Conservation (phyloP, 2,329 filamentous ascomycete genomes). For the Fonsecaea nubica region DNA sequence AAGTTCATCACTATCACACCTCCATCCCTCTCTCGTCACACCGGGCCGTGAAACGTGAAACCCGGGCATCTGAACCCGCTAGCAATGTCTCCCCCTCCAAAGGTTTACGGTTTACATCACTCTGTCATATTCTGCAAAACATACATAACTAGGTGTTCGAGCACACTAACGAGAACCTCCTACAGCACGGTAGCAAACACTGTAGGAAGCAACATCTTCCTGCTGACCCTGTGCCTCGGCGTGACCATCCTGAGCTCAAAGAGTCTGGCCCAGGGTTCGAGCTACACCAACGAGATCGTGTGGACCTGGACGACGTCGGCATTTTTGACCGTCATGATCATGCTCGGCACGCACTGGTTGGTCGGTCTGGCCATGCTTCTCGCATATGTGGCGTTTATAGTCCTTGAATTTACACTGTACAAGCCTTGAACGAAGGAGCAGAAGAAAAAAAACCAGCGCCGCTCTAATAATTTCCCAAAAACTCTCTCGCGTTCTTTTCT, state of each 20-base stretch:
- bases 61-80: not conserved
- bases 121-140: too few relatives aligned
- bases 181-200: conserved; percentile 56
- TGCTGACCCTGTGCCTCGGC: conserved; percentile 58
- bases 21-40: too few relatives aligned
- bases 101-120: not conserved
- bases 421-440: conserved; percentile 2
- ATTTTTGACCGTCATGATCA: conserved; percentile 15
- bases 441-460: too few relatives aligned
- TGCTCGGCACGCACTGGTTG: conserved; percentile 18
- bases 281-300: conserved; percentile 18
- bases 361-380: conserved; percentile 43
- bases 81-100: not conserved
- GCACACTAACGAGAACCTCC: not conserved
- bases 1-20: not conserved
- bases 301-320: conserved; percentile 19
- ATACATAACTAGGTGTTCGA: too few relatives aligned
- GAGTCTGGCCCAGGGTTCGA: conserved; percentile 8
- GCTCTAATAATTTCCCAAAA: too few relatives aligned
- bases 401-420: conserved; percentile 44
- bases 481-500: not conserved
- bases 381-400: conserved; percentile 46
- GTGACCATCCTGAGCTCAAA: conserved; percentile 18
- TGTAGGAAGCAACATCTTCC: conserved; percentile 62
- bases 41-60: not conserved